phyloP scores from a whole-genome alignment of 2,329 filamentous ascomycete species.

The Cladosporium sp. region DNA sequence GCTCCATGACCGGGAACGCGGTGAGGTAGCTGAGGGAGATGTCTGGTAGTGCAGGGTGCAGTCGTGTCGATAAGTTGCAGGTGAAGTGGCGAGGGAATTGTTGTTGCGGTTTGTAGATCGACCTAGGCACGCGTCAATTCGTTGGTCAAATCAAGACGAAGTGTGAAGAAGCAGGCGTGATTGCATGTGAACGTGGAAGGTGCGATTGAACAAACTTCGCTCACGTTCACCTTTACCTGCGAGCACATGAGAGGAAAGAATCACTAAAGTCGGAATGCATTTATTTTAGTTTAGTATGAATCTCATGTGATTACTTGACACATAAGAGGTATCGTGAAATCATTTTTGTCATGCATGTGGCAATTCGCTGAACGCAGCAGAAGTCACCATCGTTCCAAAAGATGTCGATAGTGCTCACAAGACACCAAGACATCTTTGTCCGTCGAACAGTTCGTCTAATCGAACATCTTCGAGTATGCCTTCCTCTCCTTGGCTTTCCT shows the following conservation, averaged over 20 bases:
- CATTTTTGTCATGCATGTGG: background rate
- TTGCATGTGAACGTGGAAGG: background rate
- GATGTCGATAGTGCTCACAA: background rate
- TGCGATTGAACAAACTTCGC: background rate
- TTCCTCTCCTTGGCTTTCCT: conserved; percentile 85
- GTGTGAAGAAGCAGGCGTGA: background rate
- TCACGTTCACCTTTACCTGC: too few species aligned
- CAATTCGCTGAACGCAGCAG: conserved; percentile 5
- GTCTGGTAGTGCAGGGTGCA: background rate
- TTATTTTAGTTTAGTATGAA: too few species aligned
- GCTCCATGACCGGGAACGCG: background rate
- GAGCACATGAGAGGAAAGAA: too few species aligned
- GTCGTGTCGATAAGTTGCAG: background rate
- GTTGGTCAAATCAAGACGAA: too few species aligned
- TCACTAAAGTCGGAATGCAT: too few species aligned
- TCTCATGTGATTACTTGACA: too few species aligned
- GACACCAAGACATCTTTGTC: background rate
- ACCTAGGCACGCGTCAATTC: too few species aligned
- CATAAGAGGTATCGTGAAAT: background rate
- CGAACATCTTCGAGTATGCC: conserved; percentile 87
- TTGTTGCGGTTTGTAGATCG: too few species aligned
- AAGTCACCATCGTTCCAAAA: background rate
- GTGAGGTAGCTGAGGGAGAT: background rate
- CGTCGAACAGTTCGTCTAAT: conserved; percentile 29
- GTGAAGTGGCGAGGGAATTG: background rate